These are phyloP conservation scores for Yamadazyma sp. DNA, from an alignment of 1,139 yeast species.

Conservation along the genomic window DNA sequence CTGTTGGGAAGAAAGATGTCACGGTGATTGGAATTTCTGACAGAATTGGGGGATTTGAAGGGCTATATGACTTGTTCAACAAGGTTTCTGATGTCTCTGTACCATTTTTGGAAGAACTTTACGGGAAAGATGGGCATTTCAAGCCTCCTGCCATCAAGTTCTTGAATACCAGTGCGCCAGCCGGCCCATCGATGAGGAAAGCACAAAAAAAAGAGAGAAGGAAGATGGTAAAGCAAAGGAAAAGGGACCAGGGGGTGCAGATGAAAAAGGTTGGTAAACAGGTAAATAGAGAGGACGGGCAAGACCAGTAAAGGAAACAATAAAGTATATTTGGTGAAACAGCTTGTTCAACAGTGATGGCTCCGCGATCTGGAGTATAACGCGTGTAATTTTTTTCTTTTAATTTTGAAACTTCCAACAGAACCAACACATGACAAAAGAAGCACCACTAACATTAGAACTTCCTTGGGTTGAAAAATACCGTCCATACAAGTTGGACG, in stretches of 20 bases:
- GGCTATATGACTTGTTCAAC: constrained; percentile 33
- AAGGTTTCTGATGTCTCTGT: constrained; percentile 37
- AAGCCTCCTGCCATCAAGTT: constrained; percentile 37
- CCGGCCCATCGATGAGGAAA: constrained; percentile 23
- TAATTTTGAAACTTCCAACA: not conserved
- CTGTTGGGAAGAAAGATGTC: constrained; percentile 26
- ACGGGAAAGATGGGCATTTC: constrained; percentile 15
- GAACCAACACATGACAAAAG: constrained; percentile 12
- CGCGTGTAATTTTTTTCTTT: constrained; percentile 8
- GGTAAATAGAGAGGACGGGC: not conserved
- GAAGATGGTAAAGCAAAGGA: not conserved
- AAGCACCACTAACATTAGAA: constrained; percentile 25
- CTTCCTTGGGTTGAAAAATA: constrained; percentile 90
- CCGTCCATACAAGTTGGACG: constrained; percentile 75
- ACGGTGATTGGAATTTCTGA: constrained; percentile 31
- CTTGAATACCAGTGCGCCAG: constrained; percentile 43
- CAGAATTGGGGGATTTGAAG: constrained; percentile 23
- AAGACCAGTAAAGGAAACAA: too few species aligned
- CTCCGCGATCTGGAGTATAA: not conserved
- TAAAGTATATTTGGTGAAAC: too few species aligned
- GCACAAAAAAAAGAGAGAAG: constrained; percentile 5
- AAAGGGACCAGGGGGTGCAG: not conserved
- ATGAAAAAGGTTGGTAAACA: not conserved
- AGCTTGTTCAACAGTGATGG: too few species aligned
- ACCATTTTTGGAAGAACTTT: constrained; percentile 44